phyloP scores from a whole-genome alignment of 2,329 filamentous ascomycete genomes.

The Hymenoscyphus occultus region DNA sequence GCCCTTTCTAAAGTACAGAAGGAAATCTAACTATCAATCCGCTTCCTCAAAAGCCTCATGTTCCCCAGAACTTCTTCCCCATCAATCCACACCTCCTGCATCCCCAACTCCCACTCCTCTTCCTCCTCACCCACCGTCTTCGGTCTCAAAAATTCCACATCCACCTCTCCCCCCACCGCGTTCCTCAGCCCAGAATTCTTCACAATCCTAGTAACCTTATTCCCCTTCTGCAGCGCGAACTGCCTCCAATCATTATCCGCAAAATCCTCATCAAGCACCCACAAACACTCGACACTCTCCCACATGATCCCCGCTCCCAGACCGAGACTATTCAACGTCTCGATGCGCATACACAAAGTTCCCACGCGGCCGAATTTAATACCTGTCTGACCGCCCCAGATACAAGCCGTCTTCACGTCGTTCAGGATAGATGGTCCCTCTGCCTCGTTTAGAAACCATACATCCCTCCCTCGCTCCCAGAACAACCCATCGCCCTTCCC shows the following conservation, averaged over 20 bases:
- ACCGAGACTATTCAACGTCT: slow-evolving; percentile 8
- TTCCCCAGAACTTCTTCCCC: slow-evolving; percentile 55
- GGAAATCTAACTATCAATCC: neutral
- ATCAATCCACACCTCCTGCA: slow-evolving; percentile 59
- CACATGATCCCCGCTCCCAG: slow-evolving; percentile 60
- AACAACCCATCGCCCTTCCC: neutral
- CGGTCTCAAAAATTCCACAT: slow-evolving; percentile 34
- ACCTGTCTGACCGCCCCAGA: slow-evolving; percentile 18
- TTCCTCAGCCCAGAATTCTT: slow-evolving; percentile 60
- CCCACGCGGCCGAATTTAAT: slow-evolving; percentile 13
- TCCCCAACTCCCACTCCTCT: slow-evolving; percentile 39
- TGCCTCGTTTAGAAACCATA: neutral
- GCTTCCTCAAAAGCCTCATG: neutral
- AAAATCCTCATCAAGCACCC: neutral
- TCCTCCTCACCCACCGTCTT: slow-evolving; percentile 46
- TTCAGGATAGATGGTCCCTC: neutral
- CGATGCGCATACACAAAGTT: slow-evolving; percentile 8
- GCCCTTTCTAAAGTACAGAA: no score
- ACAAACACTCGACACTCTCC: slow-evolving; percentile 46
- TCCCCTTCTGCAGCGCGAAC: neutral
- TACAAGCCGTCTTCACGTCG: neutral
- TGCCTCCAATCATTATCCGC: neutral
- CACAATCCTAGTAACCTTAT: neutral
- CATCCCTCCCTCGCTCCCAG: slow-evolving; percentile 8
- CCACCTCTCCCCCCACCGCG: slow-evolving; percentile 49